Percentiles rank a stretch among this genome's conserved stretches.
Evolutionary conservation across 2,329 filamentous ascomycete genomes (phyloP).

Genomic region (Blastomyces percursus): DNA sequence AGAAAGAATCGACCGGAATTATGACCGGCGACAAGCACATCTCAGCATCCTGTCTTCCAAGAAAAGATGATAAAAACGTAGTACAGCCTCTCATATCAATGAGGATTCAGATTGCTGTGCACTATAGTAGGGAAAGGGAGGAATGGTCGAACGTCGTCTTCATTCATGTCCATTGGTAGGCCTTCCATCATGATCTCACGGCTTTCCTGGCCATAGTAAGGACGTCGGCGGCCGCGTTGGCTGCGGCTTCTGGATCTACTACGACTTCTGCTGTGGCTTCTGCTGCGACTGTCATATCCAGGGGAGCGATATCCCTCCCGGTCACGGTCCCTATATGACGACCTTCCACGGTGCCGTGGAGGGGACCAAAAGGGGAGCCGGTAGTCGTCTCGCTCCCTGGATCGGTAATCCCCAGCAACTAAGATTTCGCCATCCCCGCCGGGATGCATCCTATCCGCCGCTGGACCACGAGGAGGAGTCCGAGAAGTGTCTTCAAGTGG

Average conservation of each 20-base stretch:
- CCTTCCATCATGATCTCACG: slow-evolving; percentile 43
- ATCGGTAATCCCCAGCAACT: slow-evolving; percentile 24
- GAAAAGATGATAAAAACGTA: slow-evolving; percentile 13
- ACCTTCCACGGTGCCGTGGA: slow-evolving; percentile 27
- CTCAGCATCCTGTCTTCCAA: slow-evolving; percentile 31
- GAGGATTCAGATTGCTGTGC: slow-evolving; percentile 5
- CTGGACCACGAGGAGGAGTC: slow-evolving; percentile 27
- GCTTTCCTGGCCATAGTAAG: slow-evolving; percentile 34
- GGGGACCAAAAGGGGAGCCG: slow-evolving; percentile 26
- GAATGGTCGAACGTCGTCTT: slow-evolving; percentile 41
- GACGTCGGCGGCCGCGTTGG: slow-evolving; percentile 28
- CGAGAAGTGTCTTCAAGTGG: slow-evolving; percentile 28
- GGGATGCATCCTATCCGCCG: slow-evolving; percentile 26
- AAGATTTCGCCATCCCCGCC: slow-evolving; percentile 21
- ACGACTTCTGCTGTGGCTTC: slow-evolving; percentile 24
- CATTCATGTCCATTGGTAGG: slow-evolving; percentile 38
- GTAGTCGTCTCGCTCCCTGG: slow-evolving; percentile 27
- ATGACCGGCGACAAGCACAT: slow-evolving; percentile 26
- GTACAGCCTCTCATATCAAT: slow-evolving; percentile 13
- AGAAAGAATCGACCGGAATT: slow-evolving; percentile 24
- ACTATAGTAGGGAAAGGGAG: slow-evolving; percentile 16
- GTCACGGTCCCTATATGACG: slow-evolving; percentile 35
- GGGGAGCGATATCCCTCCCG: slow-evolving; percentile 38
- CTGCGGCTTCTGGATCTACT: slow-evolving; percentile 24
- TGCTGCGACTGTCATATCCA: slow-evolving; percentile 26